These are phyloP conservation scores for Sungouiella blattae DNA, from an alignment of 805 yeast genomes.

Conservation along the genomic window DNA sequence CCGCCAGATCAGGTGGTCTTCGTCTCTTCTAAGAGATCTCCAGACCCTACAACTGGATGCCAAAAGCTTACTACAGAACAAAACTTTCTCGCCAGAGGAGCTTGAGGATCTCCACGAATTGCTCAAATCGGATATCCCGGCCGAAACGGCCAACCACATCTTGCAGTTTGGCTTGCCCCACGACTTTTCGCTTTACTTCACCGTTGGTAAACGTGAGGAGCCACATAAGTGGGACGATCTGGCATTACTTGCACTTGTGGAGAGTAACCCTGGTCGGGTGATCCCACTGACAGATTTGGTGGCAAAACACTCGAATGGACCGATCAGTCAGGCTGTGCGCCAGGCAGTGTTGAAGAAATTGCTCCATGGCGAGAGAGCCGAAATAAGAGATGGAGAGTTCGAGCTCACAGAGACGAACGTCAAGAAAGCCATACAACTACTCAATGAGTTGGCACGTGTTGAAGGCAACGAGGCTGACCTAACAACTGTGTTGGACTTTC, in stretches of 20 bases:
- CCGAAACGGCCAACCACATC: conserved; percentile 16
- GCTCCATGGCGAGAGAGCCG: conserved; percentile 35
- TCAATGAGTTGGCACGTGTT: conserved; percentile 3
- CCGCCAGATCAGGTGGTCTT: no score
- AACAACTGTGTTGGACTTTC: conserved; percentile 2
- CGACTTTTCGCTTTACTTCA: conserved; percentile 28
- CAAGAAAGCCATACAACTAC: conserved; percentile 10
- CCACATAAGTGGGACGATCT: conserved; percentile 12
- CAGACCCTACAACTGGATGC: not conserved
- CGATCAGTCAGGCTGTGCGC: conserved; percentile 21
- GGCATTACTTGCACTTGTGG: conserved; percentile 10
- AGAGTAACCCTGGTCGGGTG: conserved; percentile 52
- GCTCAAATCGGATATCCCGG: conserved; percentile 1
- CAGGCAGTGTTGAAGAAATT: conserved; percentile 31
- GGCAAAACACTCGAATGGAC: conserved; percentile 19
- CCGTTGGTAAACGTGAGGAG: conserved; percentile 11
- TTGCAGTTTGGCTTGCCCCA: conserved; percentile 18
- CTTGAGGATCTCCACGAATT: conserved; percentile 7
- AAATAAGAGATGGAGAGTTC: conserved; percentile 26
- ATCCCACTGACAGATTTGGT: conserved; percentile 47
- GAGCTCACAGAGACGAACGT: conserved; percentile 10
- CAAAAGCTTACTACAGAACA: not conserved
- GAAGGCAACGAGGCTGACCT: not conserved
- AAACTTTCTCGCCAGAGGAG: conserved; percentile 2
- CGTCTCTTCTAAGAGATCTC: no score